These are phyloP conservation scores for Neofusicoccum ribis DNA, from an alignment of 2,329 filamentous ascomycete genomes.

Conservation along the genomic window DNA sequence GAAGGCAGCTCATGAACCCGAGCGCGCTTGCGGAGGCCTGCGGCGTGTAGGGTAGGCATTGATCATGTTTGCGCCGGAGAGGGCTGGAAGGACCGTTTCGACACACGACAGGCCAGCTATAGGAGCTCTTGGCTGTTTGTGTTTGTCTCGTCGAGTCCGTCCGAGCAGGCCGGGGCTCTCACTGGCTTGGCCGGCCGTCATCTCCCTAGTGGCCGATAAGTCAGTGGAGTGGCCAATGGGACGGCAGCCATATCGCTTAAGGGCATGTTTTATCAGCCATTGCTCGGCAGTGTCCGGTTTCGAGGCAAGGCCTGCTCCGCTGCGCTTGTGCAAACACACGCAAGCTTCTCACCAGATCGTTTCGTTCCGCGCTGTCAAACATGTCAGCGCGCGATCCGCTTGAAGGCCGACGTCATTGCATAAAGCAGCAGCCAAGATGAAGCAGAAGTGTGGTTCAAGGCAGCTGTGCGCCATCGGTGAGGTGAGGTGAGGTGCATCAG, in stretches of 20 bases:
- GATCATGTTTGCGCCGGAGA: neutral
- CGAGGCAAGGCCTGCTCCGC: neutral
- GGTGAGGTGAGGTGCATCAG: neutral
- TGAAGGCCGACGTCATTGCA: neutral
- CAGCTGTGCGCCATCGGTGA: neutral
- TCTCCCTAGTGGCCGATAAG: neutral
- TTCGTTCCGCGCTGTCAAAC: neutral
- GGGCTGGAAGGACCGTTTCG: neutral
- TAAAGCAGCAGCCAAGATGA: neutral
- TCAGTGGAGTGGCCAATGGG: no score
- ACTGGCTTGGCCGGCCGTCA: neutral
- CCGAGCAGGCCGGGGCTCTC: neutral
- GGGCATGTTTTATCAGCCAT: neutral
- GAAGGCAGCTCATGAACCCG: no score
- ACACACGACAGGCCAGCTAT: neutral
- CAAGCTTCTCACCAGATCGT: neutral
- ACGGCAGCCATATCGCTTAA: neutral
- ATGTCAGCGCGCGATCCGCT: neutral
- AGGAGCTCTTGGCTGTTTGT: neutral
- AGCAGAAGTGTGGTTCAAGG: neutral
- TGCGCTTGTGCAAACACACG: neutral
- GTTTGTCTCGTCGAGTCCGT: neutral
- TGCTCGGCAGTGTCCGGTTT: neutral
- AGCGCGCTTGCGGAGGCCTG: no score
- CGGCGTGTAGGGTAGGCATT: no score